These are phyloP conservation scores for slime mould (Dictyostelium discoideum) DNA, from an alignment of 78 protist species.

Conservation along the genomic window DNA sequence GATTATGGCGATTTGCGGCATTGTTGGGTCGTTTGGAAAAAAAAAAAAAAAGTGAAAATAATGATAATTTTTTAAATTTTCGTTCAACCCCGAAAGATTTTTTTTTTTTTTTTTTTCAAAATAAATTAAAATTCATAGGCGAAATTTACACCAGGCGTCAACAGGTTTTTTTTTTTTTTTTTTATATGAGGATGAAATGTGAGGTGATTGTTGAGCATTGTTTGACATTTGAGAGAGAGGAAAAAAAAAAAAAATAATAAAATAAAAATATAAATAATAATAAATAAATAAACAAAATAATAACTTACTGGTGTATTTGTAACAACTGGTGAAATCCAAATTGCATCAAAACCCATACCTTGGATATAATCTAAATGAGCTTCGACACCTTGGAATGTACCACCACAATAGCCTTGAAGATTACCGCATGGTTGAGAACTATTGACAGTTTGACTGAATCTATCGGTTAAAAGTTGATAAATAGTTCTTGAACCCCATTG, in stretches of 20 bases:
- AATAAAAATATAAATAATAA: too few species aligned
- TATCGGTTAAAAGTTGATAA: constrained; percentile 91
- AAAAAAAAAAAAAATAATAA: too few species aligned
- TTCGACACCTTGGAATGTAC: constrained; percentile 87
- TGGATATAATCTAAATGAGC: constrained; percentile 91
- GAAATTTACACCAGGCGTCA: not conserved
- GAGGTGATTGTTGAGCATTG: not conserved
- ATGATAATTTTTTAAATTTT: not conserved
- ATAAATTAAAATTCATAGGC: not conserved
- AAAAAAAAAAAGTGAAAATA: not conserved
- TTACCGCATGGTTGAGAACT: constrained; percentile 43
- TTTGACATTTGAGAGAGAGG: too few species aligned
- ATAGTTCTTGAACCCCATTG: constrained; percentile 68
- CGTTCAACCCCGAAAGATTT: not conserved
- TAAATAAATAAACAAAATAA: not conserved
- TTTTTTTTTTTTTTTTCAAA: not conserved
- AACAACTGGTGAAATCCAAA: constrained; percentile 95
- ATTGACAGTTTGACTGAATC: constrained; percentile 86
- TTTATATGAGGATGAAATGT: not conserved
- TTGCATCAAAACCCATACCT: constrained; percentile 96
- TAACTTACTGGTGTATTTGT: constrained; percentile 82
- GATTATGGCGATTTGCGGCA: not conserved
- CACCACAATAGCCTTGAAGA: constrained; percentile 93
- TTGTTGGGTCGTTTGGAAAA: not conserved
- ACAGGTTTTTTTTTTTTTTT: not conserved